A percentile compares a stretch with the other conserved stretches of the same genome.
These are phyloP conservation scores for Monilinia fructigena DNA, from an alignment of 2,329 filamentous ascomycete species.

Conservation along the genomic window DNA sequence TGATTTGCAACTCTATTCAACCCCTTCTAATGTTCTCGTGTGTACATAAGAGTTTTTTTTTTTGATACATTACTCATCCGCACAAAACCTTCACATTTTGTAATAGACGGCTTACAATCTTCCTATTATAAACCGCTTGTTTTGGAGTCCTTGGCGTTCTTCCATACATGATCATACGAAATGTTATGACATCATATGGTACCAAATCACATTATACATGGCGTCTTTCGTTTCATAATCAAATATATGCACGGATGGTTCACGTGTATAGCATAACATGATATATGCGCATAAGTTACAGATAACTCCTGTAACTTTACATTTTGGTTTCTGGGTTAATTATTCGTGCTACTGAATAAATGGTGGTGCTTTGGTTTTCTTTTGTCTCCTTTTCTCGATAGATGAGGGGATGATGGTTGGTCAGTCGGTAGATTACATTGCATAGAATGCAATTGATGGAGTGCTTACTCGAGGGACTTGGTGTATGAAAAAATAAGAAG, in stretches of 20 bases:
- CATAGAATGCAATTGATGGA: not conserved
- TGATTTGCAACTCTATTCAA: not conserved
- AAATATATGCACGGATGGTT: not conserved
- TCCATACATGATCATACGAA: constrained; percentile 19
- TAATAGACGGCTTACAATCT: constrained; percentile 1
- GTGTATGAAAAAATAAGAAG: not conserved
- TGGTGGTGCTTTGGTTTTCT: not conserved
- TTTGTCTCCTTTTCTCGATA: not conserved
- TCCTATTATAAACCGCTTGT: not conserved
- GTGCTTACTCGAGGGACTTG: not conserved
- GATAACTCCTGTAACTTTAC: constrained; percentile 6
- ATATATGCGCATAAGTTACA: constrained; percentile 2
- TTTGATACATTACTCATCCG: constrained; percentile 5
- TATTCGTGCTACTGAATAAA: not conserved
- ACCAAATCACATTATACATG: constrained; percentile 12
- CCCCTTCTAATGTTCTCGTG: not conserved
- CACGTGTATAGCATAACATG: constrained; percentile 3
- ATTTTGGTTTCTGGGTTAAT: not conserved
- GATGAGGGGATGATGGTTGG: not conserved
- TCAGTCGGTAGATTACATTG: not conserved
- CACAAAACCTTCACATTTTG: constrained; percentile 9
- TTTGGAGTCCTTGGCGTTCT: constrained; percentile 20
- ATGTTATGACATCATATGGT: constrained; percentile 14
- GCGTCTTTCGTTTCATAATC: constrained; percentile 14
- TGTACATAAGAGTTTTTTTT: constrained; percentile 14